Evolutionary conservation across 345 rosid species (phyloP).

Genomic region (Fremontodendron californicum): DNA sequence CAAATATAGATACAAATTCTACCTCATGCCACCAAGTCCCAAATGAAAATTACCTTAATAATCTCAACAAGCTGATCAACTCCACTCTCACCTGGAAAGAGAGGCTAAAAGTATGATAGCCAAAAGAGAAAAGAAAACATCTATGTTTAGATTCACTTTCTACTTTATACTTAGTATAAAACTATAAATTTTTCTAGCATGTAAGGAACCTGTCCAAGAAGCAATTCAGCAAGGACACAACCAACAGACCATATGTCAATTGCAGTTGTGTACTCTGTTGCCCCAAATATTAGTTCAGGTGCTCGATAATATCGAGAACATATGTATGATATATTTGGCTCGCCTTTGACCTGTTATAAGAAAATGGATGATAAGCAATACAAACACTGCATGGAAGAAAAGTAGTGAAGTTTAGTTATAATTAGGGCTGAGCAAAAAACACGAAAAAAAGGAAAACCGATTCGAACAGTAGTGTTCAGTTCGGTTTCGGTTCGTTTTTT

Average conservation of each 20-base stretch:
- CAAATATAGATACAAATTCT: neutral
- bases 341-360: slow-evolving; percentile 55
- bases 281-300: slow-evolving; percentile 68
- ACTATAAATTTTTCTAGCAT: neutral
- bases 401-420: neutral
- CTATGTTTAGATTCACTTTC: neutral
- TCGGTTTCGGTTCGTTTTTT: too few relatives aligned
- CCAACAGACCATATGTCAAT: slow-evolving; percentile 78
- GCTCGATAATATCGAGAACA: slow-evolving; percentile 65
- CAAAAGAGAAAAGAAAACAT: neutral
- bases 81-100: slow-evolving; percentile 71
- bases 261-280: slow-evolving; percentile 61
- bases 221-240: slow-evolving; percentile 61
- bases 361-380: neutral
- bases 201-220: slow-evolving; percentile 51
- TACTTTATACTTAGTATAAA: neutral
- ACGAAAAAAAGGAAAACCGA: too few relatives aligned
- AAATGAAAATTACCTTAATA: neutral
- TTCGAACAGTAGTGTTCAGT: too few relatives aligned
- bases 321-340: slow-evolving; percentile 63
- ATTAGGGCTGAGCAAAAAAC: too few relatives aligned
- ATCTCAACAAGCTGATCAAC: slow-evolving; percentile 57
- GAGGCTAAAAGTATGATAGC: slow-evolving; percentile 39
- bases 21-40: neutral
- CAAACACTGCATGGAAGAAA: neutral